Conservation (phyloP, 345 rosid genomes). For the Passiflora organensis region DNA sequence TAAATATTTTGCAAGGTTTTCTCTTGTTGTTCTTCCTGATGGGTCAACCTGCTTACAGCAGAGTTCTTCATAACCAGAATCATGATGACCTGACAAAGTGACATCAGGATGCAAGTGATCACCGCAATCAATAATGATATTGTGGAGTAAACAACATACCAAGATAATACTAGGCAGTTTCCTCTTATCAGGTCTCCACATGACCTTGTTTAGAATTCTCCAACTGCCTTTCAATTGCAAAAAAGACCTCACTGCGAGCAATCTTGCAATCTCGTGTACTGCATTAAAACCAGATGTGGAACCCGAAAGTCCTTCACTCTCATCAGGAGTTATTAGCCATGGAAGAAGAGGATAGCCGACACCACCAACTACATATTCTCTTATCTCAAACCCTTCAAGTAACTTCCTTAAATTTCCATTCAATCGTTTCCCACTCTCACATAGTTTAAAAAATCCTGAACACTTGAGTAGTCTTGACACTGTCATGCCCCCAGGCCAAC, state of each 20-base stretch:
- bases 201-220: constrained; percentile 88
- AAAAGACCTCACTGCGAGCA: constrained; percentile 62
- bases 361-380: constrained; percentile 89
- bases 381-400: constrained; percentile 29
- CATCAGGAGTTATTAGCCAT: constrained; percentile 84
- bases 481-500: constrained; percentile 92
- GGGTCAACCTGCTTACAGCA: constrained; percentile 59
- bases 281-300: constrained; percentile 41
- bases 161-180: constrained; percentile 82
- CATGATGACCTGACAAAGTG: constrained; percentile 65
- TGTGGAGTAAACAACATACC: constrained; percentile 84
- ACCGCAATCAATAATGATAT: constrained; percentile 69
- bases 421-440: constrained; percentile 55
- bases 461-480: constrained; percentile 35
- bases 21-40: constrained; percentile 46
- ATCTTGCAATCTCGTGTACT: constrained; percentile 57
- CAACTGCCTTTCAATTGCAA: constrained; percentile 82
- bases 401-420: constrained; percentile 48
- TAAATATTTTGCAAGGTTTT: constrained; percentile 50
- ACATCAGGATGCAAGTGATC: constrained; percentile 67
- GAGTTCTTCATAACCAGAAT: constrained; percentile 60
- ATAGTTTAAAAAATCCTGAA: constrained; percentile 73
- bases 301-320: constrained; percentile 26
- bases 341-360: constrained; percentile 70
- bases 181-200: constrained; percentile 95